These are phyloP conservation scores for Jaltomata sinuosa DNA, from an alignment of 257 asterid species.

Conservation along the genomic window DNA sequence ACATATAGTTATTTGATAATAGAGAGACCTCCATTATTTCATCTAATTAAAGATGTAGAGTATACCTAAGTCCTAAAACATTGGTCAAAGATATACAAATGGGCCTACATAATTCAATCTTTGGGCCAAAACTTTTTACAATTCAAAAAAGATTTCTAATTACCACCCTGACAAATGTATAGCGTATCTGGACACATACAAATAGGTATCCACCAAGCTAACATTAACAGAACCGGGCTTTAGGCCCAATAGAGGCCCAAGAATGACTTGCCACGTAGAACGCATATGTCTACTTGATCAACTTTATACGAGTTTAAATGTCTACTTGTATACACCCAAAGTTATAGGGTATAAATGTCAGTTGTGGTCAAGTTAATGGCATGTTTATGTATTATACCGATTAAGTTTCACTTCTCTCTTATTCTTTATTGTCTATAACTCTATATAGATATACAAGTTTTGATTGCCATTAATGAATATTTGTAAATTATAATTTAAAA, in stretches of 20 bases:
- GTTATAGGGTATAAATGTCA: too few species aligned
- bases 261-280: too few species aligned
- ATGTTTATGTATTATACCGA: too few species aligned
- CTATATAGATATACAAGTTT: too few species aligned
- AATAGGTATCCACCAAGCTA: conserved; percentile 16
- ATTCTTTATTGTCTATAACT: too few species aligned
- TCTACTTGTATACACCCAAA: too few species aligned
- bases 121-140: not conserved
- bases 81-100: not conserved
- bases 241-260: conserved; percentile 11
- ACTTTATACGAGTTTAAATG: too few species aligned
- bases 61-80: not conserved
- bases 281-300: too few species aligned
- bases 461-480: too few species aligned
- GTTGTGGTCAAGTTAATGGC: too few species aligned
- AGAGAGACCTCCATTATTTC: not conserved
- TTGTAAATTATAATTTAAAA: too few species aligned
- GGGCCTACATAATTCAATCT: not conserved
- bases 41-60: not conserved
- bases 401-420: too few species aligned
- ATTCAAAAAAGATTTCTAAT: not conserved
- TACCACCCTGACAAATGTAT: conserved; percentile 12
- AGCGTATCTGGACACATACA: conserved; percentile 5
- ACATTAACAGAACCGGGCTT: not conserved
- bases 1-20: not conserved